These are phyloP conservation scores for Albizia julibrissin DNA, from an alignment of 306 rosid species.

Conservation along the genomic window DNA sequence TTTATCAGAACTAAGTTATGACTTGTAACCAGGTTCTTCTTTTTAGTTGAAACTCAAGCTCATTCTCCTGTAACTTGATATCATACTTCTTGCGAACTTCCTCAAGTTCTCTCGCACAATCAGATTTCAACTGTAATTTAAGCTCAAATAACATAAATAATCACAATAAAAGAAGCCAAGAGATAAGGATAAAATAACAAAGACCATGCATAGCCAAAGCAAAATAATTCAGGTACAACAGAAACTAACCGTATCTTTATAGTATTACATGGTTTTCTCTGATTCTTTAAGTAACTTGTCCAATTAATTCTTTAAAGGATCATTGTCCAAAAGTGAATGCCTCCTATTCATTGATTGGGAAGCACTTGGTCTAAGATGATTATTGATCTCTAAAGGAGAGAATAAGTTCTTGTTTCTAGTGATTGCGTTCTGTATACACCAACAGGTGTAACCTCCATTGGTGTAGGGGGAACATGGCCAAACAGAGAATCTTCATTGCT, in stretches of 20 bases:
- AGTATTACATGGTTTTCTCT: constrained; percentile 35
- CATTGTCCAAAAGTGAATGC: constrained; percentile 31
- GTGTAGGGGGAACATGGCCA: constrained; percentile 31
- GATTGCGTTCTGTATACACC: constrained; percentile 33
- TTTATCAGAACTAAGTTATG: constrained; percentile 43
- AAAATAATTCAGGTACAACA: constrained; percentile 18
- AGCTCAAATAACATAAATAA: constrained; percentile 44
- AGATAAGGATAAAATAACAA: constrained; percentile 18
- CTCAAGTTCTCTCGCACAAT: constrained; percentile 62
- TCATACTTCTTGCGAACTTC: constrained; percentile 66
- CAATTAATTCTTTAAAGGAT: constrained; percentile 67
- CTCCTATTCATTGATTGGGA: constrained; percentile 34
- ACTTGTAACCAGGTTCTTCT: constrained; percentile 49
- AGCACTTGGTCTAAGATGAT: constrained; percentile 46
- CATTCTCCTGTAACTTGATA: constrained; percentile 45
- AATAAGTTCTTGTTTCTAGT: constrained; percentile 43
- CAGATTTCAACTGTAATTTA: constrained; percentile 57
- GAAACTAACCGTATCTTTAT: constrained; percentile 58
- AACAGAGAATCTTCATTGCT: constrained; percentile 27
- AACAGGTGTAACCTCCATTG: constrained; percentile 34
- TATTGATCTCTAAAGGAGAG: constrained; percentile 41
- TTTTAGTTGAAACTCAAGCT: constrained; percentile 41
- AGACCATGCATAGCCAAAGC: constrained; percentile 17
- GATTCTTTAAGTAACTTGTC: constrained; percentile 51
- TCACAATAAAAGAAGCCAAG: background rate